phyloP scores from a whole-genome alignment of 192 early-diverging fungal species.

The Podila epicladia region DNA sequence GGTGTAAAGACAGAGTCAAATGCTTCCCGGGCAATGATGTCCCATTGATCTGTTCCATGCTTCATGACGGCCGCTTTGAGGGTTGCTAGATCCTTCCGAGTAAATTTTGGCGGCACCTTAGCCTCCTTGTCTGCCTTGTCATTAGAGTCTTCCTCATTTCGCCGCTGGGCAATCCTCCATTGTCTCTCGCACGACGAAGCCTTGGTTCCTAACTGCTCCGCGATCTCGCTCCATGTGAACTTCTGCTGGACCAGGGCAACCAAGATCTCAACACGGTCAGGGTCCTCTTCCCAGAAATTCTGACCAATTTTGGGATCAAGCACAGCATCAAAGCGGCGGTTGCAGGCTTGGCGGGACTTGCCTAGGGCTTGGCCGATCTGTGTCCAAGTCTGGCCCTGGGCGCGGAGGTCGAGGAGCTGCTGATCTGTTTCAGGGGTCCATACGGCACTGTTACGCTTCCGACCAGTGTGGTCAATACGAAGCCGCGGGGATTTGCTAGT shows the following conservation, averaged over 20 bases:
- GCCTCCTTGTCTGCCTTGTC: background rate
- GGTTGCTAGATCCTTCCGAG: background rate
- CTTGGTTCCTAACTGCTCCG: constrained; percentile 8
- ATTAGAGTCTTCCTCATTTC: background rate
- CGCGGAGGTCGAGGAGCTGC: constrained; percentile 4
- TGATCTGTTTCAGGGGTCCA: constrained; percentile 21
- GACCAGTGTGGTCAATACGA: constrained; percentile 12
- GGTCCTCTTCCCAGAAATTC: constrained; percentile 15
- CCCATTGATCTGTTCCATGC: constrained; percentile 18
- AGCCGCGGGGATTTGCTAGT: constrained; percentile 1
- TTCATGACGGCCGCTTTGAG: constrained; percentile 10
- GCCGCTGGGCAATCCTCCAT: constrained; percentile 17
- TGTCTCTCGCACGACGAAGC: constrained; percentile 22
- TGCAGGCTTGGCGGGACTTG: constrained; percentile 30
- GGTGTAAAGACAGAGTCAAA: constrained; percentile 4
- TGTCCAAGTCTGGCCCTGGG: constrained; percentile 20
- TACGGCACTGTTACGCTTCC: constrained; percentile 1
- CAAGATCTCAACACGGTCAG: background rate
- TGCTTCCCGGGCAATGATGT: constrained; percentile 1
- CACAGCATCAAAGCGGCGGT: constrained; percentile 19
- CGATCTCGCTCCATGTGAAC: constrained; percentile 17
- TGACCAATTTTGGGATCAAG: constrained; percentile 7
- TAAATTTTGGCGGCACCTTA: background rate
- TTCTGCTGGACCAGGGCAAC: background rate
- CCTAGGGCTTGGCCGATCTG: constrained; percentile 14